Conservation (phyloP, 257 asterid species). For the Knoxia roxburghii region DNA sequence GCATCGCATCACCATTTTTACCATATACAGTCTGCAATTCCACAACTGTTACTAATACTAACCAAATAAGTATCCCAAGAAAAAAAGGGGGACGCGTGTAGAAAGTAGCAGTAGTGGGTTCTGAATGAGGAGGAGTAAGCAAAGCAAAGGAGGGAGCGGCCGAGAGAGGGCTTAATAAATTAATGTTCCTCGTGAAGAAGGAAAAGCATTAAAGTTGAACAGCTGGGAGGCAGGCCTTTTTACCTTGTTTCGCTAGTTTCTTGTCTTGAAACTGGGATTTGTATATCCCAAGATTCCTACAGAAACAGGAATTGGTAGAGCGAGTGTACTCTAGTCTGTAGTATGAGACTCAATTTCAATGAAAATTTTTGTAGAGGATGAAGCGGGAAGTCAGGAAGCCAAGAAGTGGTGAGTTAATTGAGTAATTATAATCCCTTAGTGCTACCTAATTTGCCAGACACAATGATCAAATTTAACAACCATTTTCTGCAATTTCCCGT, state of each 20-base stretch:
- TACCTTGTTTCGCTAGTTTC: slow-evolving; percentile 15
- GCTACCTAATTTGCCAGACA: no score
- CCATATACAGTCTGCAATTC: neutral
- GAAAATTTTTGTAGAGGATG: no score
- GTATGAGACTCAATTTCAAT: no score
- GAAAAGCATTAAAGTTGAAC: slow-evolving; percentile 33
- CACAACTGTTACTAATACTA: neutral
- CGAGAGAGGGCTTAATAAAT: neutral
- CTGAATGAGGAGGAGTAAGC: neutral
- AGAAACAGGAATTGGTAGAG: neutral
- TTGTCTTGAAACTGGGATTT: neutral
- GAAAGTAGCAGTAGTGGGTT: neutral
- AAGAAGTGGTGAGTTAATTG: no score
- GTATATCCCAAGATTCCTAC: neutral
- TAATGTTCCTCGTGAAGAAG: slow-evolving; percentile 43
- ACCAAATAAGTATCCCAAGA: neutral
- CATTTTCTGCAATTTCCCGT: no score
- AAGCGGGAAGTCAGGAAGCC: no score
- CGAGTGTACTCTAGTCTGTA: no score
- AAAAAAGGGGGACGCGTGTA: neutral
- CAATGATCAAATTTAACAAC: no score
- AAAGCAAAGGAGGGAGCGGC: neutral
- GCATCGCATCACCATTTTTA: neutral
- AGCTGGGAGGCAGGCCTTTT: slow-evolving; percentile 32
- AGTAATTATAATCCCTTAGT: no score